These are phyloP conservation scores for Coemansia sp. DNA, from an alignment of 192 early-diverging fungal genomes.

Conservation along the genomic window DNA sequence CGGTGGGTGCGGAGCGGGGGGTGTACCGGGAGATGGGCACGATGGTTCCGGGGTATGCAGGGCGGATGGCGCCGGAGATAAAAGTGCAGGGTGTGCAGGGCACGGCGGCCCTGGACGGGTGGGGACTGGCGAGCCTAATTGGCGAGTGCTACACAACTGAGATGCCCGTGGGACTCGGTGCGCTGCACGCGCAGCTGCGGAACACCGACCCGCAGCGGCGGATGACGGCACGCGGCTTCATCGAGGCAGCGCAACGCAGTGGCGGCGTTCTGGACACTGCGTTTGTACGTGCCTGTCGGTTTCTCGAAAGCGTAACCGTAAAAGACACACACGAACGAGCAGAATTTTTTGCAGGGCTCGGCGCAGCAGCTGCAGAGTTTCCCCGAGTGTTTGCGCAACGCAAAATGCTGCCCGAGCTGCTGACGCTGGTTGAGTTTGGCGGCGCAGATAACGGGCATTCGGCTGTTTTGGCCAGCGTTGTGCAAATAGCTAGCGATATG, in stretches of 20 bases:
- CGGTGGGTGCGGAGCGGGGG: conserved; percentile 57
- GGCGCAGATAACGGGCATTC: conserved; percentile 59
- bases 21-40: conserved; percentile 26
- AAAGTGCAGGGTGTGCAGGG: conserved; percentile 28
- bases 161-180: conserved; percentile 56
- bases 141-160: conserved; percentile 76
- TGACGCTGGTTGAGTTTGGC: conserved; percentile 80
- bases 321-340: conserved; percentile 87
- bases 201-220: conserved; percentile 62
- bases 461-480: conserved; percentile 71
- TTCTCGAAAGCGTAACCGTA: conserved; percentile 89
- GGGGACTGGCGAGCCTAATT: conserved; percentile 80
- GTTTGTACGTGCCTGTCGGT: conserved; percentile 79
- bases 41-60: conserved; percentile 39
- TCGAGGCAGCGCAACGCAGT: conserved; percentile 62
- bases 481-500: conserved; percentile 79
- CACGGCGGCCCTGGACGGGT: conserved; percentile 69
- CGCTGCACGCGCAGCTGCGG: conserved; percentile 64
- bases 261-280: conserved; percentile 78
- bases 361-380: conserved; percentile 69
- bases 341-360: conserved; percentile 80
- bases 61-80: conserved; percentile 44
- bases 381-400: conserved; percentile 82
- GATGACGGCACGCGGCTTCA: conserved; percentile 64
- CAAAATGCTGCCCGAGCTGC: conserved; percentile 91